Percentiles rank a stretch among this genome's conserved stretches.
These are phyloP conservation scores for Talinum fruticosum DNA, from an alignment of 148 eudicot species.

Conservation along the genomic window DNA sequence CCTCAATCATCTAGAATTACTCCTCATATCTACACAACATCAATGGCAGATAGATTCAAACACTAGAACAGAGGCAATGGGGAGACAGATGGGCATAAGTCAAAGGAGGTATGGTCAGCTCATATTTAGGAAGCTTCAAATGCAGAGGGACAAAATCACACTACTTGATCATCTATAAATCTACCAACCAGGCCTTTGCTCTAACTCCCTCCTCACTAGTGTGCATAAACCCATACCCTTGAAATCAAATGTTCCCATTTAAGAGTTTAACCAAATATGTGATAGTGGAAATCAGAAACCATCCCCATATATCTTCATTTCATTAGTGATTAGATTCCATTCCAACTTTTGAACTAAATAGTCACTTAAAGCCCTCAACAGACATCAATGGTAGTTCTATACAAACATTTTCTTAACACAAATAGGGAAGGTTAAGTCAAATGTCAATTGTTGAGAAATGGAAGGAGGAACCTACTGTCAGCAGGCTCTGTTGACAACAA, in stretches of 20 bases:
- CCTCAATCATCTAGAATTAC: neutral
- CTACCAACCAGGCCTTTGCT: neutral
- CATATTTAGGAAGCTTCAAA: neutral
- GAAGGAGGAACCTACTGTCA: slow-evolving; percentile 55
- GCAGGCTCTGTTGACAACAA: slow-evolving; percentile 89
- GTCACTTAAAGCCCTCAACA: too few relatives aligned
- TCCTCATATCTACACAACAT: neutral
- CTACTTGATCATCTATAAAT: neutral
- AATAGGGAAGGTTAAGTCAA: neutral
- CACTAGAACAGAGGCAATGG: neutral
- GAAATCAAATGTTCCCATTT: too few relatives aligned
- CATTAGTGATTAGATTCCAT: too few relatives aligned
- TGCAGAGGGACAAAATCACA: neutral
- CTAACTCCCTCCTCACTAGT: neutral
- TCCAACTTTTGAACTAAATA: too few relatives aligned
- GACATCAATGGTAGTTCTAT: neutral
- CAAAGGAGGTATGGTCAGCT: neutral
- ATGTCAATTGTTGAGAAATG: neutral
- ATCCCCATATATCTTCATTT: too few relatives aligned
- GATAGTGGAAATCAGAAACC: too few relatives aligned
- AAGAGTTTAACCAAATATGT: too few relatives aligned
- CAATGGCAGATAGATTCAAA: neutral
- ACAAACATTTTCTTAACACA: neutral
- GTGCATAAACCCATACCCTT: too few relatives aligned
- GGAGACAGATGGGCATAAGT: neutral